phyloP scores from a whole-genome alignment of 345 rosid genomes.

The Eucalyptus paniculata region DNA sequence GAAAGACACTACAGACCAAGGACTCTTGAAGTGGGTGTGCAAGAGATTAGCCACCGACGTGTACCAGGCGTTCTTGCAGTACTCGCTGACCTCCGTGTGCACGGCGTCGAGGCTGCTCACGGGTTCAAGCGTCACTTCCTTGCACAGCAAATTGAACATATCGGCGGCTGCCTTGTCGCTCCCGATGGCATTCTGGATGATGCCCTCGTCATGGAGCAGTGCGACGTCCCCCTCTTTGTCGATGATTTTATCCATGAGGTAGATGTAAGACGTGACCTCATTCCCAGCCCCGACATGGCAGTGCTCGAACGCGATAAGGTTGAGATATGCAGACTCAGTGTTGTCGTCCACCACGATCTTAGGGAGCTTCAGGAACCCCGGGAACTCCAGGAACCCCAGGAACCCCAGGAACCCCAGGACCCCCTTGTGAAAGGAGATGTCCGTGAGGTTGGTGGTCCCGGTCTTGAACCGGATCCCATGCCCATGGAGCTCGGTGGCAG shows the following conservation, averaged over 20 bases:
- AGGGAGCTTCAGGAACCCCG: not conserved
- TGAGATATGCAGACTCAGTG: not conserved
- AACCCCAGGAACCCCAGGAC: not conserved
- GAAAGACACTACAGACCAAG: conserved; percentile 29
- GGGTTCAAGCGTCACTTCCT: conserved; percentile 17
- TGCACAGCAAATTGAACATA: conserved; percentile 23
- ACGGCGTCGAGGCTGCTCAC: not conserved
- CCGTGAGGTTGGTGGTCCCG: not conserved
- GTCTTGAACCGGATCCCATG: not conserved
- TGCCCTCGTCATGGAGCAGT: conserved; percentile 13
- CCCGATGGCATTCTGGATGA: conserved; percentile 23
- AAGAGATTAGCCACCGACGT: conserved; percentile 22
- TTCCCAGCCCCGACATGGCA: too few relatives aligned
- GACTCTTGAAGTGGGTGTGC: conserved; percentile 30
- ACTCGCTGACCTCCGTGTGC: conserved; percentile 11
- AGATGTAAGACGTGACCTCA: too few relatives aligned
- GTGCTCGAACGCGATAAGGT: too few relatives aligned
- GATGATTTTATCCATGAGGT: too few relatives aligned
- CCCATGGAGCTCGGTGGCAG: not conserved
- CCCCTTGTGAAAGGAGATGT: not conserved
- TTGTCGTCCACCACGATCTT: not conserved
- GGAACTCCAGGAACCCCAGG: not conserved
- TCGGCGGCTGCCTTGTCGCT: conserved; percentile 30
- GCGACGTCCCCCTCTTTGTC: conserved; percentile 14
- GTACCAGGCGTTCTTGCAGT: conserved; percentile 21